A percentile compares a stretch with the other conserved stretches of the same genome.
Conservation (phyloP, 805 yeast species). For the Cyberlindnera xishuangbannaensis region DNA sequence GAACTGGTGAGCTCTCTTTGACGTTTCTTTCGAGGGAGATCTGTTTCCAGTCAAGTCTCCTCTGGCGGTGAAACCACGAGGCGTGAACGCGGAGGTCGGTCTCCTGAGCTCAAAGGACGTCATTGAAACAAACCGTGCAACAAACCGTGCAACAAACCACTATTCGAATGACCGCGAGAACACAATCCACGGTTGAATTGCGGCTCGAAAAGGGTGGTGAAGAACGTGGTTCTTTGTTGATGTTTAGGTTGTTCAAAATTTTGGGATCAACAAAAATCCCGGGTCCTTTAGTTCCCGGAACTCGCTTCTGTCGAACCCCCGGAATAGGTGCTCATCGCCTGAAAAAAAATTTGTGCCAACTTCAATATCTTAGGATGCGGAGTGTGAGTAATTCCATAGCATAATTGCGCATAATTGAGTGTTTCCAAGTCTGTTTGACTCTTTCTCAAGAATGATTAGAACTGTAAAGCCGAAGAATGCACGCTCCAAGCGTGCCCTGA, state of each 20-base stretch:
- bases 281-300: constrained; percentile 4
- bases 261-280: constrained; percentile 6
- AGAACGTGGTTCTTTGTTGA: too few relatives aligned
- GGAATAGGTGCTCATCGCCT: too few relatives aligned
- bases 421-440: too few relatives aligned
- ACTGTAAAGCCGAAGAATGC: constrained; percentile 81
- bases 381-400: too few relatives aligned
- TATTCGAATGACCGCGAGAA: too few relatives aligned
- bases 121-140: not conserved
- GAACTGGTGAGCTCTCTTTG: constrained; percentile 16
- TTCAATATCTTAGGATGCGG: too few relatives aligned
- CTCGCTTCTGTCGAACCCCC: too few relatives aligned
- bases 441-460: constrained; percentile 28
- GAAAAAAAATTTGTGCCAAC: constrained; percentile 8
- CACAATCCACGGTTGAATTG: too few relatives aligned
- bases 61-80: constrained; percentile 11
- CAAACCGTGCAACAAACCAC: too few relatives aligned
- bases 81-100: constrained; percentile 6
- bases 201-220: too few relatives aligned
- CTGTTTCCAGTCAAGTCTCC: constrained; percentile 2
- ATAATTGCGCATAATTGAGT: too few relatives aligned
- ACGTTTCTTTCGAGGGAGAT: constrained; percentile 5
- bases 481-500: constrained; percentile 90
- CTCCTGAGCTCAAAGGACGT: constrained; percentile 2
- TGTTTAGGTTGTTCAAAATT: too few relatives aligned